Conservation (phyloP, 2,329 filamentous ascomycete genomes). For the Fusarium pseudograminearum region DNA sequence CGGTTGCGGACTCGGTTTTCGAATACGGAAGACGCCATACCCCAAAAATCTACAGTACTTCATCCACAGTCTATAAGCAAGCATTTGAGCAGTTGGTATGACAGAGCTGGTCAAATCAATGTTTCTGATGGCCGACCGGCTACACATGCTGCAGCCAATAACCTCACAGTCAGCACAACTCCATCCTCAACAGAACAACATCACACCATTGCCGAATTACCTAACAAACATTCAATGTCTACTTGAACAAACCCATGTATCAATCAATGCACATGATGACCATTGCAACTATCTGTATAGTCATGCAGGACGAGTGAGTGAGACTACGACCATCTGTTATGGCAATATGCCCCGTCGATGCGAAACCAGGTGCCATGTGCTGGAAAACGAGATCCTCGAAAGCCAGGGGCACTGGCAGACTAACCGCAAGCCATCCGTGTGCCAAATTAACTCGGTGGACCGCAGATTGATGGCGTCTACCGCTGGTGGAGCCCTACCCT, state of each 20-base stretch:
- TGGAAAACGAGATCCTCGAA: slow-evolving; percentile 32
- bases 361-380: slow-evolving; percentile 42
- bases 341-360: slow-evolving; percentile 32
- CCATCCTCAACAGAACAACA: neutral
- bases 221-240: neutral
- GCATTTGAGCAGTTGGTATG: slow-evolving; percentile 15
- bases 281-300: neutral
- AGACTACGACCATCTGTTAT: slow-evolving; percentile 22
- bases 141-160: slow-evolving; percentile 26
- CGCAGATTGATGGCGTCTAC: slow-evolving; percentile 37
- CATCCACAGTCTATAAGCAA: neutral
- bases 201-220: neutral
- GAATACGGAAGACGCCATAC: slow-evolving; percentile 20
- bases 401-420: slow-evolving; percentile 40
- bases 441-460: slow-evolving; percentile 42
- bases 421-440: slow-evolving; percentile 48
- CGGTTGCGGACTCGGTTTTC: neutral
- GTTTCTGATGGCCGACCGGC: slow-evolving; percentile 29
- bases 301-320: neutral
- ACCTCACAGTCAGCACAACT: slow-evolving; percentile 1
- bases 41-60: neutral
- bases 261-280: neutral
- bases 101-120: slow-evolving; percentile 29
- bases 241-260: neutral
- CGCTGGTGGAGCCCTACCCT: slow-evolving; percentile 31